A percentile compares a stretch with the other conserved stretches of the same genome.
phyloP scores from a whole-genome alignment of 495 filamentous ascomycete genomes.

The Patellaria atrata region DNA sequence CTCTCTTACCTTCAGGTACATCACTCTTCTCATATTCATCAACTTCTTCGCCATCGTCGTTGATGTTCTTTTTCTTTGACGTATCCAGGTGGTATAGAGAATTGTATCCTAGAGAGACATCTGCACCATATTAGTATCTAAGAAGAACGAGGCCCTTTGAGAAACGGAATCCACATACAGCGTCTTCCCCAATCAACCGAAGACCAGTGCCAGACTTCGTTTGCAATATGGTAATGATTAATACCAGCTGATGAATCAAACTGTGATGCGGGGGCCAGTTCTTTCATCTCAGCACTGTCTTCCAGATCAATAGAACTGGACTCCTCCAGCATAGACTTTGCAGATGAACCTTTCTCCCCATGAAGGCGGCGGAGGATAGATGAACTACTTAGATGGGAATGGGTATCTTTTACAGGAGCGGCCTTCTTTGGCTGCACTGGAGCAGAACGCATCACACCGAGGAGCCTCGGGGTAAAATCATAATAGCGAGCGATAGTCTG shows the following conservation, averaged over 20 bases:
- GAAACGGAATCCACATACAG: constrained; percentile 28
- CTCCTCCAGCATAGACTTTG: constrained; percentile 8
- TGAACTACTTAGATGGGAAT: too few relatives aligned
- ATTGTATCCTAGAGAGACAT: constrained; percentile 72
- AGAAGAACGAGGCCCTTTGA: constrained; percentile 4
- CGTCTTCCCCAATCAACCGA: constrained; percentile 44
- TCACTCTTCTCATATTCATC: constrained; percentile 13
- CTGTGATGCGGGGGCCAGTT: constrained; percentile 13
- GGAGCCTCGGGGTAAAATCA: constrained; percentile 51
- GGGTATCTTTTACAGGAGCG: constrained; percentile 3
- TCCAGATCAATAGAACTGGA: constrained; percentile 17
- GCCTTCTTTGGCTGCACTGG: constrained; percentile 27
- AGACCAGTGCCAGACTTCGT: constrained; percentile 53
- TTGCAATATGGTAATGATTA: constrained; percentile 37
- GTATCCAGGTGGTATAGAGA: constrained; percentile 47
- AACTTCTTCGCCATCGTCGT: constrained; percentile 14
- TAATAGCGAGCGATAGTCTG: constrained; percentile 41
- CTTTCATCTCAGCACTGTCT: constrained; percentile 18
- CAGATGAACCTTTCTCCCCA: constrained; percentile 1
- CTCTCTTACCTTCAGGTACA: constrained; percentile 44
- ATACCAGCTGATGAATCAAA: constrained; percentile 20
- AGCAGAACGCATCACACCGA: constrained; percentile 49
- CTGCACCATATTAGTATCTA: constrained; percentile 27
- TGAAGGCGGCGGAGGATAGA: too few relatives aligned
- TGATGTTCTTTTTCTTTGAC: constrained; percentile 20